Evolutionary conservation across 345 rosid species (phyloP).

Genomic region (Euphorbia peplus): DNA sequence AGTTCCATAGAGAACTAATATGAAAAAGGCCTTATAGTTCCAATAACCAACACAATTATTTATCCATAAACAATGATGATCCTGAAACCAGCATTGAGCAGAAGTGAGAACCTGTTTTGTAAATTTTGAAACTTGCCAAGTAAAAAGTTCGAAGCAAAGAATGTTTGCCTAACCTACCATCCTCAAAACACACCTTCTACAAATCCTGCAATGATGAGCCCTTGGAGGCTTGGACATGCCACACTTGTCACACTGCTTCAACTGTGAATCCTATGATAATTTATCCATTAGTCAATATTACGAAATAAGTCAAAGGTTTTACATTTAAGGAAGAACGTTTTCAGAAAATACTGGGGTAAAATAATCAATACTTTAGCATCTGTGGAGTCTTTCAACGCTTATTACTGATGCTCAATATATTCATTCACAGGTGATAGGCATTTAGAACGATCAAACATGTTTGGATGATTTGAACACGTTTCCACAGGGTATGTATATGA

Average conservation of each 20-base stretch:
- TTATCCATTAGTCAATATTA: not conserved
- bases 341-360: not conserved
- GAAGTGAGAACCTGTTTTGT: not conserved
- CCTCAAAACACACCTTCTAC: constrained; percentile 30
- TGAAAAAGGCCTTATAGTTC: constrained; percentile 27
- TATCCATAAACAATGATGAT: constrained; percentile 33
- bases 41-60: constrained; percentile 31
- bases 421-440: not conserved
- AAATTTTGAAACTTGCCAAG: not conserved
- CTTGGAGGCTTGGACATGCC: constrained; percentile 25
- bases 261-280: constrained; percentile 15
- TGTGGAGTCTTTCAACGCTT: not conserved
- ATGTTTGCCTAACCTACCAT: constrained; percentile 23
- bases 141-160: not conserved
- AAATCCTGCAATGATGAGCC: constrained; percentile 31
- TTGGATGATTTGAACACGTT: not conserved
- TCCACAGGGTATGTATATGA: not conserved
- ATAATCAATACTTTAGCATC: not conserved
- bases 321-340: not conserved
- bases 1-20: constrained; percentile 43
- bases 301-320: not conserved
- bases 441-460: not conserved
- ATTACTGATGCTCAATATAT: not conserved
- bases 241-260: constrained; percentile 25
- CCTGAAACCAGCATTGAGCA: constrained; percentile 17